These are phyloP conservation scores for Amanita subjunquillea DNA, from an alignment of 768 basidiomycete genomes.

Conservation along the genomic window DNA sequence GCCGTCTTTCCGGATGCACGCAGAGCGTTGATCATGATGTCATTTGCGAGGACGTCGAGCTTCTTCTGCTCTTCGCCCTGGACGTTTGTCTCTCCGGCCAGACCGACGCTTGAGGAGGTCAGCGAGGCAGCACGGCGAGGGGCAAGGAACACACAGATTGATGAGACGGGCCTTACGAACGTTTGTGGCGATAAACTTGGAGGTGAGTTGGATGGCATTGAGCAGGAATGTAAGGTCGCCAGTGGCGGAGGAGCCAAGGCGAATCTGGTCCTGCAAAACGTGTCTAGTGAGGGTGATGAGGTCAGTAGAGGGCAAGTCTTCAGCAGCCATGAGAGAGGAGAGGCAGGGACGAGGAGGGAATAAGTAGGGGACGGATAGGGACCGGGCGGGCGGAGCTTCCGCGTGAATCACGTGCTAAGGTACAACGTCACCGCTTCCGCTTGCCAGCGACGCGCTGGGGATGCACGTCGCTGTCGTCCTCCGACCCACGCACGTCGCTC, in stretches of 20 bases:
- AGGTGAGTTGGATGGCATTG: conserved; percentile 91
- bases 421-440: conserved; percentile 14
- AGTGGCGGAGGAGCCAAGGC: conserved; percentile 72
- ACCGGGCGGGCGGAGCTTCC: conserved; percentile 7
- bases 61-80: conserved; percentile 99
- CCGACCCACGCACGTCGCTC: conserved; percentile 44
- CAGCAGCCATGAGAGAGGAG: conserved; percentile 29
- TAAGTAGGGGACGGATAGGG: conserved; percentile 7
- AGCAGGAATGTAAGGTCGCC: conserved; percentile 93
- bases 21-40: conserved; percentile 98
- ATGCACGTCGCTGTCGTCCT: not conserved
- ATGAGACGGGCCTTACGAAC: conserved; percentile 95
- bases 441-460: not conserved
- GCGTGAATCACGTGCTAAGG: not conserved
- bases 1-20: conserved; percentile 94
- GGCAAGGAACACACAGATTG: conserved; percentile 63
- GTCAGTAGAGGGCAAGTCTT: conserved; percentile 73
- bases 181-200: conserved; percentile 97
- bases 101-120: conserved; percentile 60
- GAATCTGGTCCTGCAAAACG: conserved; percentile 79
- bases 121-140: conserved; percentile 3
- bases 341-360: conserved; percentile 6
- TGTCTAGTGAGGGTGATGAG: conserved; percentile 92
- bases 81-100: conserved; percentile 93
- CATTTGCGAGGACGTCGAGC: conserved; percentile 93